Evolutionary conservation across 2,329 filamentous ascomycete species (phyloP), one percentile per base, ranked within the genome.

Genomic region (Pseudogymnoascus sp.): DNA sequence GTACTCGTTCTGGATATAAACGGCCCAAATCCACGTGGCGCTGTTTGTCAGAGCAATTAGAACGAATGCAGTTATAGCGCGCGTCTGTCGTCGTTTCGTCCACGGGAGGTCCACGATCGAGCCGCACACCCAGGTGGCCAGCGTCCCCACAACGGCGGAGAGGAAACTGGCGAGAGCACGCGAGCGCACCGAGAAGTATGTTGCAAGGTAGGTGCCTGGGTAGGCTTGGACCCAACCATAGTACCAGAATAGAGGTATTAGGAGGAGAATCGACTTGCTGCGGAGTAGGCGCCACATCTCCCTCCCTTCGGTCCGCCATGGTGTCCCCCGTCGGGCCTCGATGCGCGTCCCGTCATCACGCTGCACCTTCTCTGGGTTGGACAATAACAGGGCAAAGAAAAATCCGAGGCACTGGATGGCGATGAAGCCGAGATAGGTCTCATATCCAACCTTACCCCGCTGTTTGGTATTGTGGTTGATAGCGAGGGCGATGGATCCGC

Each of bases 401-500:
- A 77, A 70, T 1, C 76, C 77, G 0, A 79, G 71, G 60, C 75
- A 78, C 66, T 78, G 77, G 47, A 80, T 75, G 18, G 75, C 75
- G 50, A 79, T 76, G 59, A 79, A 78, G 9, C 72, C 74, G 22
- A 78, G 72, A 62, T 78, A 78, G 0, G 76, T 78, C 9, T 74
- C 67, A 14, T 70, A 71, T 0, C 69, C 69, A 0, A 76, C 71
- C n/a, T 73, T 72, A 15, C 76, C 76, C 2, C 68, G 66, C 0
- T 74, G 71, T 20, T 72, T 70, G 9, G 70, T 66, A 36, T 69
- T 70, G 28, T 72, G 69, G 64, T 80, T 82, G 8, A 82, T 66
- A 0, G 74, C 80, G 2, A 82, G 71, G 18, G 77, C 77, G 63
- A 81, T 80, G 2, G 77, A 74, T 2, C 78, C 79, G 9, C 80